Percentiles rank a stretch among this genome's conserved stretches.
phyloP scores from a whole-genome alignment of 2,329 filamentous ascomycete genomes.

The Westerdykella sp. region DNA sequence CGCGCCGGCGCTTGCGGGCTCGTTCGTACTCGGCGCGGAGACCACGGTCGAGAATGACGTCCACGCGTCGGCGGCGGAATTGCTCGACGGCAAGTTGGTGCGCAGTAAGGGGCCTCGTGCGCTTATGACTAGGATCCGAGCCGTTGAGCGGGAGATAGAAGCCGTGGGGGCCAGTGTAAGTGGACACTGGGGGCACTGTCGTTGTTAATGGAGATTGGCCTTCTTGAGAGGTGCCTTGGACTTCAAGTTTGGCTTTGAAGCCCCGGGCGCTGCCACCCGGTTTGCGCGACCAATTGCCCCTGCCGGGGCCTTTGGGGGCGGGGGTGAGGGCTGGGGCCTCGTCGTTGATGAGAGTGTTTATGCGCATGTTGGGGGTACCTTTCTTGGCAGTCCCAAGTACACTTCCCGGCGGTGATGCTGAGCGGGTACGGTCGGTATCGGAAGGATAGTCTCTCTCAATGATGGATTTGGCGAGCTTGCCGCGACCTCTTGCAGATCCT shows the following conservation, averaged over 20 bases:
- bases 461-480: conserved; percentile 30
- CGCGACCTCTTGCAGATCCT: conserved; percentile 33
- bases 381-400: conserved; percentile 37
- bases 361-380: conserved; percentile 40
- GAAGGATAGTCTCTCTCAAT: conserved; percentile 36
- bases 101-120: conserved; percentile 69
- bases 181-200: conserved; percentile 20
- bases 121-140: conserved; percentile 38
- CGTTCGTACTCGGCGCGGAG: conserved; percentile 60
- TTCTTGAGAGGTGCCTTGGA: conserved; percentile 24
- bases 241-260: conserved; percentile 33
- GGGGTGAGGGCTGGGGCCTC: conserved; percentile 31
- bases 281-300: conserved; percentile 46
- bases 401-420: conserved; percentile 38
- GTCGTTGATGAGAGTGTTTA: conserved; percentile 46
- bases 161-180: conserved; percentile 47
- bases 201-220: conserved; percentile 24
- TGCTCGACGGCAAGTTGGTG: conserved; percentile 77
- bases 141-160: conserved; percentile 50
- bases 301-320: conserved; percentile 41
- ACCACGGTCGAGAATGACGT: conserved; percentile 72
- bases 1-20: conserved; percentile 55
- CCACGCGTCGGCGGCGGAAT: conserved; percentile 72
- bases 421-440: conserved; percentile 45
- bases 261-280: conserved; percentile 16